Percentiles rank a stretch among this genome's conserved stretches.
These are phyloP conservation scores for Phycomyces nitens DNA, from an alignment of 192 early-diverging fungal genomes.

Conservation along the genomic window DNA sequence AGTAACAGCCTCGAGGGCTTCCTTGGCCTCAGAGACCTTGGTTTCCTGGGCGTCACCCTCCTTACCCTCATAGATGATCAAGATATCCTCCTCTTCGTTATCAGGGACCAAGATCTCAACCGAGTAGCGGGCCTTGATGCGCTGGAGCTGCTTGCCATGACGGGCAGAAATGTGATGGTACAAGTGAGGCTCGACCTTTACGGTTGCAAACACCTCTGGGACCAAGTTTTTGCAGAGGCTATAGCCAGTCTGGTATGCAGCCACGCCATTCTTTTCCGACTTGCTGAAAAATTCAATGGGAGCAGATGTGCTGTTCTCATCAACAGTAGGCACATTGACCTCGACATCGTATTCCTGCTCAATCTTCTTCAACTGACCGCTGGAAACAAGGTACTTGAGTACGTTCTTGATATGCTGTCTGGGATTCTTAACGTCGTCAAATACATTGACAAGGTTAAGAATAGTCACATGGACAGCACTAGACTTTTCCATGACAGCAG, in stretches of 20 bases:
- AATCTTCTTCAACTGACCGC: conserved; percentile 68
- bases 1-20: conserved; percentile 52
- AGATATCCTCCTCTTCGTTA: conserved; percentile 55
- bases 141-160: conserved; percentile 58
- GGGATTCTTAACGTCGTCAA: conserved; percentile 44
- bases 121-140: conserved; percentile 58
- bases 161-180: conserved; percentile 66
- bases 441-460: conserved; percentile 60
- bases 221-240: conserved; percentile 44
- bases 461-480: conserved; percentile 69
- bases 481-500: conserved; percentile 79
- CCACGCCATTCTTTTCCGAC: conserved; percentile 53
- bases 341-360: conserved; percentile 65
- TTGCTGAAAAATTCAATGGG: conserved; percentile 80
- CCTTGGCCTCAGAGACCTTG: conserved; percentile 31
- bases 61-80: conserved; percentile 75
- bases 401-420: conserved; percentile 63
- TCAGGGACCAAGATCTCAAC: conserved; percentile 83
- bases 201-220: conserved; percentile 57
- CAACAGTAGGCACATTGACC: conserved; percentile 52
- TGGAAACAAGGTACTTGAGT: conserved; percentile 72
- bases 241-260: conserved; percentile 59
- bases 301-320: conserved; percentile 43
- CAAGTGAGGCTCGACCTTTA: conserved; percentile 75
- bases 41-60: conserved; percentile 39